These are phyloP conservation scores for Friedmanniomyces simplex DNA, from an alignment of 495 filamentous ascomycete species.

Conservation along the genomic window DNA sequence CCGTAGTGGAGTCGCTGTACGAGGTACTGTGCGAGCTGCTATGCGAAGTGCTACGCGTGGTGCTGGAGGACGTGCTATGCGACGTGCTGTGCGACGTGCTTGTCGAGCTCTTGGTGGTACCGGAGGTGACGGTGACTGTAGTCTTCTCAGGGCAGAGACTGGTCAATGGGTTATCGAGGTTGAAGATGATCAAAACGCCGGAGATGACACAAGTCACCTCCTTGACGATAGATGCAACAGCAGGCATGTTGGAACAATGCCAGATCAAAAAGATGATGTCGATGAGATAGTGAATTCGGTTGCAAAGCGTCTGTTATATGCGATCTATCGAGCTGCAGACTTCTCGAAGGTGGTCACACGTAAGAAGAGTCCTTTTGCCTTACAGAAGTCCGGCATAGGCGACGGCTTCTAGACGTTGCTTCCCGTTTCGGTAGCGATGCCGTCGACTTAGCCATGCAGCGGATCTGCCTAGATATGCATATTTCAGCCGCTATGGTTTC, in stretches of 20 bases:
- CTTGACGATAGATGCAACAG: not conserved
- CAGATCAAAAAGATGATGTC: not conserved
- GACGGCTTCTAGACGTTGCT: not conserved
- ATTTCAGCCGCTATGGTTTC: not conserved
- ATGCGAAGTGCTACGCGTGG: not conserved
- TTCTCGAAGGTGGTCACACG: not conserved
- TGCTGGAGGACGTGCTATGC: not conserved
- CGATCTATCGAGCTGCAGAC: not conserved
- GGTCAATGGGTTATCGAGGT: not conserved
- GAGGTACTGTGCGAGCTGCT: not conserved
- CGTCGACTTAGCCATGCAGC: not conserved
- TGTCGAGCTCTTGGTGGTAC: not conserved
- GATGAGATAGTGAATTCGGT: not conserved
- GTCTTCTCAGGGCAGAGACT: not conserved
- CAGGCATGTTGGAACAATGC: not conserved
- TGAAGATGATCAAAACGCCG: not conserved
- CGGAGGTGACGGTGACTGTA: not conserved
- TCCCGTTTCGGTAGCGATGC: not conserved
- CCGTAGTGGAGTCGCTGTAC: too few species aligned
- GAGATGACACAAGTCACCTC: slow-evolving; percentile 1
- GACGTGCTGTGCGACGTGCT: not conserved
- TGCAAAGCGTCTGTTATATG: not conserved
- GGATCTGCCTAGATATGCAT: not conserved
- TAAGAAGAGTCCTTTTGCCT: not conserved
- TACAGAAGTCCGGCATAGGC: not conserved